These are phyloP conservation scores for Pyrenophora teres DNA, from an alignment of 2,329 filamentous ascomycete species.

Conservation along the genomic window DNA sequence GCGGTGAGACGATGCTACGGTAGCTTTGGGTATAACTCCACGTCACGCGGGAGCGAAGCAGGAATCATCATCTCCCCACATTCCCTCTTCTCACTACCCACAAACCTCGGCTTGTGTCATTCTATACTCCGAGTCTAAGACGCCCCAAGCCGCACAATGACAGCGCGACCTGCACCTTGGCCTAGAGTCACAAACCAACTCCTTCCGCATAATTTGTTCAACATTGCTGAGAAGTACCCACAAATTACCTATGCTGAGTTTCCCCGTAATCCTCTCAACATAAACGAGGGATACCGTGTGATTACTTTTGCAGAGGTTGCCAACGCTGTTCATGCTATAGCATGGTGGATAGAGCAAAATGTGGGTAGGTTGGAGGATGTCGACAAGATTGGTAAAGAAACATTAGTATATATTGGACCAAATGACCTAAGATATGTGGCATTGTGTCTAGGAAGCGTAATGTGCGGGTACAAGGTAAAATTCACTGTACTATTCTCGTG, in stretches of 20 bases:
- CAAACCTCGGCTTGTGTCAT: too few species aligned
- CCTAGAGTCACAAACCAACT: constrained; percentile 8
- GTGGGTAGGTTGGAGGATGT: constrained; percentile 28
- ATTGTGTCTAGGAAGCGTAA: constrained; percentile 46
- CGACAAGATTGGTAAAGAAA: constrained; percentile 27
- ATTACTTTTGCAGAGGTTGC: constrained; percentile 31
- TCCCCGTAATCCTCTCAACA: constrained; percentile 1
- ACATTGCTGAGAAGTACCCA: constrained; percentile 1
- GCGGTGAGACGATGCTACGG: too few species aligned
- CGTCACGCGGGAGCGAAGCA: too few species aligned
- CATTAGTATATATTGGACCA: constrained; percentile 31
- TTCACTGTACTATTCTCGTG: not conserved
- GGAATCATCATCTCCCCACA: too few species aligned
- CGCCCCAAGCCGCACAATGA: not conserved
- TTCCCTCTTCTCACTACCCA: too few species aligned
- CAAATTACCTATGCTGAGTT: constrained; percentile 10
- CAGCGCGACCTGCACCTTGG: constrained; percentile 8
- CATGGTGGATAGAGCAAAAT: constrained; percentile 34
- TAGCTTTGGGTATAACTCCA: too few species aligned
- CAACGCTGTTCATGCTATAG: constrained; percentile 33
- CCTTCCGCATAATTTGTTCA: constrained; percentile 14
- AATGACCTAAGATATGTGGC: constrained; percentile 48
- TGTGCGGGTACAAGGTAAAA: constrained; percentile 47
- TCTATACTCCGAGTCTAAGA: not conserved
- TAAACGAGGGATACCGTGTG: constrained; percentile 33